Base-by-base conservation (phyloP, 2,329 filamentous ascomycete genomes). In the Monosporascus sp. region DNA sequence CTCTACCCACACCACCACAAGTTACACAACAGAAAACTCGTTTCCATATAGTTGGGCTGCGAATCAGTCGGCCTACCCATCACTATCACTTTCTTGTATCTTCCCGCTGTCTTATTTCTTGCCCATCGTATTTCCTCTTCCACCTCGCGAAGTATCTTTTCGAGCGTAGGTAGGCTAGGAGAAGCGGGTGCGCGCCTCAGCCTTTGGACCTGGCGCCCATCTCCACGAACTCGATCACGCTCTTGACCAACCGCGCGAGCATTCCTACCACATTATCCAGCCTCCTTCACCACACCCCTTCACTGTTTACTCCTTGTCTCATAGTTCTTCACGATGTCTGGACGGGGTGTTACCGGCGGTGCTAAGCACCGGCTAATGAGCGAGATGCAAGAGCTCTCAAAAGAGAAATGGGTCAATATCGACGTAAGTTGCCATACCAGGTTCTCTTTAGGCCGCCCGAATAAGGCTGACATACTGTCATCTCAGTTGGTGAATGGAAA, bases 401-500 rank as follows among this genome's bases (percentile, higher is more conserved):
- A 94, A 71, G 92, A 97, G 78, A 90, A 90, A 69, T 99, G 93
- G 93, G 88, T 96, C 18, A 84, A 93, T 63, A 90, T 97, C 61
- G 88, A 95, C 69, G 89, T 91, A 72, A 57, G 81, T 65, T 11
- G 7, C 15, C 9, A 17, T 17, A 35, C 27, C n/a, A 44, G 38
- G 8, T n/a, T 43, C 54, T 3, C 4, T 51, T 43, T 11, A 7
- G 25, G 27, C 7, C n/a, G 37, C 27, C 38, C 49, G 31, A 25
- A 31, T 24, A 18, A 44, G 14, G 22, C 39, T 54, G 35, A 56
- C 64, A 48, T 65, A 56, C 22, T 37, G 14, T 2, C 25, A 43
- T 53, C 36, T 6, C 48, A 94, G 83, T 78, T 91, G 37, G 82
- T 90, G 59, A 83, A 91, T 64, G 81, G 86, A n/a, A 90, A 94